Evolutionary conservation across 768 basidiomycete genomes (phyloP).

Genomic region (Rhizopogon sp.): DNA sequence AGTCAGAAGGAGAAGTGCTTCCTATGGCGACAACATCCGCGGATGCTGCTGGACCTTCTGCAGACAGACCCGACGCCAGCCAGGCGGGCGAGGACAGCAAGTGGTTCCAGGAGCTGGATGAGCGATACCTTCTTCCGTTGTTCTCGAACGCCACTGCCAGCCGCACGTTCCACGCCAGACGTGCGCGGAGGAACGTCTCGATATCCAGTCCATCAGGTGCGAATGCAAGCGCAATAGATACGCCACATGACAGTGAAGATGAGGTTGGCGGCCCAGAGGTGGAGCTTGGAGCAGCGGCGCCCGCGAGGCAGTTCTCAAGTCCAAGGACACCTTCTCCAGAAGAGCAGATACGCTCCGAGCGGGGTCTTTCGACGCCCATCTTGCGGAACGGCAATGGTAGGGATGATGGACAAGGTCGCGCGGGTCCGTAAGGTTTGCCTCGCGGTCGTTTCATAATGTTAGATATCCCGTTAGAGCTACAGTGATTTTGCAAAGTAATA

Average conservation of each 20-base stretch:
- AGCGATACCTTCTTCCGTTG: constrained; percentile 87
- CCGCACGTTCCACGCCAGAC: constrained; percentile 77
- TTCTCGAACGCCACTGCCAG: constrained; percentile 92
- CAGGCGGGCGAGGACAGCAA: constrained; percentile 69
- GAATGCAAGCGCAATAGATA: constrained; percentile 21
- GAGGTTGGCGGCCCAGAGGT: constrained; percentile 39
- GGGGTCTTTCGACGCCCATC: constrained; percentile 62
- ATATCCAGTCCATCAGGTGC: constrained; percentile 15
- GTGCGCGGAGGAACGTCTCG: constrained; percentile 47
- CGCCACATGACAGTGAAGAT: constrained; percentile 34
- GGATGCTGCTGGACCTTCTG: constrained; percentile 16
- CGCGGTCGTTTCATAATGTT: neutral
- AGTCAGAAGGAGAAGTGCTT: constrained; percentile 75
- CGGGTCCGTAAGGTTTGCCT: neutral
- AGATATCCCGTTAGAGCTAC: neutral
- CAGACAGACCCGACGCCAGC: constrained; percentile 9
- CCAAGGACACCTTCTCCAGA: constrained; percentile 22
- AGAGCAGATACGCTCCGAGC: constrained; percentile 53
- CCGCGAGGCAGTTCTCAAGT: constrained; percentile 9
- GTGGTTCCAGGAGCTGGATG: constrained; percentile 96
- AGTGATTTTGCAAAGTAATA: neutral
- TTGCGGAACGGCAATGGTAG: constrained; percentile 42
- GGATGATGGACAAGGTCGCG: constrained; percentile 15
- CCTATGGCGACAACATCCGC: constrained; percentile 60
- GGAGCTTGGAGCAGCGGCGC: constrained; percentile 32